Evolutionary conservation across 2,329 filamentous ascomycete genomes (phyloP), one percentile per base, ranked within the genome.

Genomic region (Monascus ruber): DNA sequence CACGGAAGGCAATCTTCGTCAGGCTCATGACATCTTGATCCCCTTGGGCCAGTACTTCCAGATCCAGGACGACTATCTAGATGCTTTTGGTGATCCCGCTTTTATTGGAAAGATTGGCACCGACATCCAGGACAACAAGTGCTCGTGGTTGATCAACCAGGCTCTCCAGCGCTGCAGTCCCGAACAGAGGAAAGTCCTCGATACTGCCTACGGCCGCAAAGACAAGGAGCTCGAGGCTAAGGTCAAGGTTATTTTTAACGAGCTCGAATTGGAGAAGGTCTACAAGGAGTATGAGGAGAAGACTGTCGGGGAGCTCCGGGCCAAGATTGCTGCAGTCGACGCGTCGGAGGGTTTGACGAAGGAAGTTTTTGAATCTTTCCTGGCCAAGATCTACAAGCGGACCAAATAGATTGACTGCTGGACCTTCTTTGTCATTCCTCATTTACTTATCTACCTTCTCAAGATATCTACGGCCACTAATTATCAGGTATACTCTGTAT

Each of bases 41-140:
- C 88, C 89, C 24, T 84, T 96, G 63, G 91, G 91, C 58, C 88
- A 96, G 71, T 98, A 98, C 74, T 98, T 98, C 77, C 91, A 98
- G 70, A 78, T 94, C 48, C 91, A 98, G 68, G 91, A 98, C 64
- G 91, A 98, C 72, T 98, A 91, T 70, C 84, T 98, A 38, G 91
- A 98, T 73, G 94, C 93, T 70, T 98, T 91, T 59, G 91, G 89
- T 53, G 81, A 89, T 53, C 87, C 91, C 31, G 79, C 86, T 56
- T 77, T 87, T 57, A 91, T 98, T 61, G 91, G 91, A 65, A 98
- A 98, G 78, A 94, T 96, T 49, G 91, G 91, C 50, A 98, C 91
- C 44, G 91, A 98, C 59, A 98, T 98, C 65, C 81, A 88, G 74
- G 91, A 98, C 71, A 98, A 98, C 77, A 98, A 98, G 76, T 98